Evolutionary conservation across 2,329 filamentous ascomycete genomes (phyloP).

Genomic region (Fusarium siculi): DNA sequence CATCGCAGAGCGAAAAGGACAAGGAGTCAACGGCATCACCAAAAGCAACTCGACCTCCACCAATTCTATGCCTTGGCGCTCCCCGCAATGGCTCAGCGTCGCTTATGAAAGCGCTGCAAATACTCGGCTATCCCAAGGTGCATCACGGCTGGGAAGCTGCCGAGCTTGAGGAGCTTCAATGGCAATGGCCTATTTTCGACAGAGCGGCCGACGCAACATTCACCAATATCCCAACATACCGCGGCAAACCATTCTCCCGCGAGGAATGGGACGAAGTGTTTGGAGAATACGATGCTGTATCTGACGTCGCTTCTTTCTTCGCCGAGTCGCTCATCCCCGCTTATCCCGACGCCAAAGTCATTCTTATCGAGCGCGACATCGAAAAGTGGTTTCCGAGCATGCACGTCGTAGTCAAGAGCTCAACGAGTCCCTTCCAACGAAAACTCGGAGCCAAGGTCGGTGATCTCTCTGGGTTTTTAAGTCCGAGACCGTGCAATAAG

Average conservation of each 20-base stretch:
- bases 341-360: slow-evolving; percentile 46
- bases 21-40: not conserved
- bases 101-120: slow-evolving; percentile 25
- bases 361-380: slow-evolving; percentile 44
- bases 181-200: slow-evolving; percentile 27
- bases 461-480: not conserved
- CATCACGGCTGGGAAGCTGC: slow-evolving; percentile 33
- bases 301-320: slow-evolving; percentile 41
- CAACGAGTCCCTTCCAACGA: not conserved
- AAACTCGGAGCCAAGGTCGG: not conserved
- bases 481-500: slow-evolving; percentile 2
- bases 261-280: slow-evolving; percentile 42
- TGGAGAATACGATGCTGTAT: slow-evolving; percentile 40
- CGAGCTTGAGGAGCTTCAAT: not conserved
- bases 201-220: slow-evolving; percentile 27
- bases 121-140: slow-evolving; percentile 21
- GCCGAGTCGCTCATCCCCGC: slow-evolving; percentile 41
- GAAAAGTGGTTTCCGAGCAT: slow-evolving; percentile 45
- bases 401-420: not conserved
- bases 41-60: not conserved
- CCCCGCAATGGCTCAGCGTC: slow-evolving; percentile 32
- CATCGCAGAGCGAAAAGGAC: not conserved
- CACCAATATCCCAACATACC: slow-evolving; percentile 29
- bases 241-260: slow-evolving; percentile 27
- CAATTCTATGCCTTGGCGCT: slow-evolving; percentile 15